These are phyloP conservation scores for Sechiopsis laciniata DNA, from an alignment of 306 rosid genomes.

Conservation along the genomic window DNA sequence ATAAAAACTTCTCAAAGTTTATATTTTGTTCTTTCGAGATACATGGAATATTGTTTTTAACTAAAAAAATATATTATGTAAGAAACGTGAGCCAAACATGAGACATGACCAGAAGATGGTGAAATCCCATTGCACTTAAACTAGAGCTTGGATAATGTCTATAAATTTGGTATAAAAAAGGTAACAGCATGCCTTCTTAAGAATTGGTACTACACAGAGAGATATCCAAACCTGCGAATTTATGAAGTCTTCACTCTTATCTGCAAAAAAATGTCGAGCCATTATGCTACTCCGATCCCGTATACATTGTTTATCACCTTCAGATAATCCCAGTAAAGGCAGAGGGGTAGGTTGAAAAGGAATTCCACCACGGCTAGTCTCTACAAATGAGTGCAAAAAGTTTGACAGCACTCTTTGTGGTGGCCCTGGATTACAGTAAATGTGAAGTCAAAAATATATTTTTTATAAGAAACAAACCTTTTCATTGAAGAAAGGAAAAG, in stretches of 20 bases:
- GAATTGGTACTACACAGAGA: neutral
- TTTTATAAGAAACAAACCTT: neutral
- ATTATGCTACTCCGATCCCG: conserved; percentile 93
- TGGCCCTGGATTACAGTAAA: conserved; percentile 55
- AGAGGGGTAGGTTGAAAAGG: conserved; percentile 83
- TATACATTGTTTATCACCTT: conserved; percentile 90
- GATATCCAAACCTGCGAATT: conserved; percentile 59
- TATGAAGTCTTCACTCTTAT: conserved; percentile 82
- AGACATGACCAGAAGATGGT: neutral
- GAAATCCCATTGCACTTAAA: conserved; percentile 13
- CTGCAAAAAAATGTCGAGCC: conserved; percentile 98
- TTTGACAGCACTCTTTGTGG: conserved; percentile 86
- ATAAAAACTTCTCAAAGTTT: neutral
- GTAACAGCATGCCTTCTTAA: neutral
- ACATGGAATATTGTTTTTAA: neutral
- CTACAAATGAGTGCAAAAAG: conserved; percentile 88
- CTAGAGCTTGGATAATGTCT: conserved; percentile 9
- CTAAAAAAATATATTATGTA: neutral
- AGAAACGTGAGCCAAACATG: neutral
- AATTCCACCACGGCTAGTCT: conserved; percentile 78
- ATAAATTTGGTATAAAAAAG: conserved; percentile 3
- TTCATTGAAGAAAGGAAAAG: too few species aligned
- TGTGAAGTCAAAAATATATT: neutral
- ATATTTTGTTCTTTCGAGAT: neutral
- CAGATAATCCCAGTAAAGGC: conserved; percentile 81